Evolutionary conservation across 2,329 filamentous ascomycete genomes (phyloP).

Genomic region (Alternaria sp.): DNA sequence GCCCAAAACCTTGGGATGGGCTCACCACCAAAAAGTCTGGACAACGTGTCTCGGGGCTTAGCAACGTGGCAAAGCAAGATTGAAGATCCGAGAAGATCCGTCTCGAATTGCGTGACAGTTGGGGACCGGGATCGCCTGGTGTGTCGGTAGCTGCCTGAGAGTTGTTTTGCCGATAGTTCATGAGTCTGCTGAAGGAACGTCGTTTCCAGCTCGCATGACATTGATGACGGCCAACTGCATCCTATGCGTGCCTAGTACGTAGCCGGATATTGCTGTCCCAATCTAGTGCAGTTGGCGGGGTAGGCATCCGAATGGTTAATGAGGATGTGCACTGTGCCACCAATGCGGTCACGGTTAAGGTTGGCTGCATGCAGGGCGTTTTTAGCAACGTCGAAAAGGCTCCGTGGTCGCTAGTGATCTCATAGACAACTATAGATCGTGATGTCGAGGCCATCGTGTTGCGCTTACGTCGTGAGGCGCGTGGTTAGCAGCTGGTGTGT

Average conservation of each 20-base stretch:
- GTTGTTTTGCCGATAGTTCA: slow-evolving; percentile 5
- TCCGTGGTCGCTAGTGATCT: background rate
- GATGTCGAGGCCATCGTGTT: slow-evolving; percentile 6
- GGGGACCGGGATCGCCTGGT: background rate
- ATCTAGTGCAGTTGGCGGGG: slow-evolving; percentile 8
- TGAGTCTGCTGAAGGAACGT: slow-evolving; percentile 5
- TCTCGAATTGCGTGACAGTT: background rate
- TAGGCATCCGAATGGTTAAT: slow-evolving; percentile 7
- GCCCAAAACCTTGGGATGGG: background rate
- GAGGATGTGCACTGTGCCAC: slow-evolving; percentile 8
- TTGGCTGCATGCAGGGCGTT: slow-evolving; percentile 5
- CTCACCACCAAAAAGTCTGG: background rate
- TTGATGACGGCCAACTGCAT: slow-evolving; percentile 11
- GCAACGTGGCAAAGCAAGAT: background rate
- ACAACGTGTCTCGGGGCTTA: background rate
- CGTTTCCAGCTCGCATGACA: slow-evolving; percentile 1
- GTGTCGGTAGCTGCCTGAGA: slow-evolving; percentile 3
- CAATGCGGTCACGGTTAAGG: slow-evolving; percentile 12
- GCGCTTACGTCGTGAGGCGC: slow-evolving; percentile 2
- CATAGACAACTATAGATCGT: slow-evolving; percentile 1
- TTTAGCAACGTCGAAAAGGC: slow-evolving; percentile 14
- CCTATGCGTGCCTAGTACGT: background rate
- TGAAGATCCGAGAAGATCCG: background rate
- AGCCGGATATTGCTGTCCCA: slow-evolving; percentile 1
- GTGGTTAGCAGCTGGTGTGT: slow-evolving; percentile 9